These are phyloP conservation scores for Staphylotrichum longicolle DNA, from an alignment of 495 filamentous ascomycete species.

Conservation along the genomic window DNA sequence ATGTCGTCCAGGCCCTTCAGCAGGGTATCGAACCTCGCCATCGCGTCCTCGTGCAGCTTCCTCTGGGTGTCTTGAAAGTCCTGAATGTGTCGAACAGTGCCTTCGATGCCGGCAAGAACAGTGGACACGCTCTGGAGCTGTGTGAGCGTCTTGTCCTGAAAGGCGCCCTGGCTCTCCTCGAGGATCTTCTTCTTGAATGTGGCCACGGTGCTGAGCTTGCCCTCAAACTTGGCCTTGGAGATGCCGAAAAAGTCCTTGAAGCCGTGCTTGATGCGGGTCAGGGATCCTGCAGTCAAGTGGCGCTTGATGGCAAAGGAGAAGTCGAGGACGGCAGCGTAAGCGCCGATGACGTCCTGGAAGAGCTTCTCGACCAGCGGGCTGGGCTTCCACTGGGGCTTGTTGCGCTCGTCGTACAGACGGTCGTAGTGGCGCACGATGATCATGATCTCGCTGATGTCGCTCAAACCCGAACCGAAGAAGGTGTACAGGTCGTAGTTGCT, in stretches of 20 bases:
- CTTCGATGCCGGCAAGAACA: conserved; percentile 22
- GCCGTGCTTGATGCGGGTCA: conserved; percentile 27
- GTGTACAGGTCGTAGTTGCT: conserved; percentile 35
- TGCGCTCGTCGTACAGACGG: conserved; percentile 28
- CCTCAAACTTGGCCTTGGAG: conserved; percentile 30
- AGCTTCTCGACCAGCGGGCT: conserved; percentile 30
- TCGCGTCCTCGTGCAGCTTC: conserved; percentile 21
- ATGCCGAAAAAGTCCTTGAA: conserved; percentile 33
- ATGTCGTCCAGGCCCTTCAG: conserved; percentile 27
- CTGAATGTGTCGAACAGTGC: conserved; percentile 22
- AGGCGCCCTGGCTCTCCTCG: conserved; percentile 30
- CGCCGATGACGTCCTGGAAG: conserved; percentile 27
- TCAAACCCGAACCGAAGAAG: conserved; percentile 32
- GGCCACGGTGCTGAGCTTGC: conserved; percentile 24
- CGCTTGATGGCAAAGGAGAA: conserved; percentile 31
- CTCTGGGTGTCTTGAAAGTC: conserved; percentile 24
- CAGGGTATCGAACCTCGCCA: conserved; percentile 18
- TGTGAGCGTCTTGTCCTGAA: conserved; percentile 31
- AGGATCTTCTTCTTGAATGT: conserved; percentile 29
- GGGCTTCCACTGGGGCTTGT: conserved; percentile 27
- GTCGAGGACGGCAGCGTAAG: conserved; percentile 28
- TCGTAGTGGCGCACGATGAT: conserved; percentile 34
- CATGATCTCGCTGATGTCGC: conserved; percentile 35
- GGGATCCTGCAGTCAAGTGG: conserved; percentile 26
- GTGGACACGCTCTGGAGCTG: conserved; percentile 23